phyloP scores from a whole-genome alignment of 2,329 filamentous ascomycete genomes.

The Talaromyces marneffei region DNA sequence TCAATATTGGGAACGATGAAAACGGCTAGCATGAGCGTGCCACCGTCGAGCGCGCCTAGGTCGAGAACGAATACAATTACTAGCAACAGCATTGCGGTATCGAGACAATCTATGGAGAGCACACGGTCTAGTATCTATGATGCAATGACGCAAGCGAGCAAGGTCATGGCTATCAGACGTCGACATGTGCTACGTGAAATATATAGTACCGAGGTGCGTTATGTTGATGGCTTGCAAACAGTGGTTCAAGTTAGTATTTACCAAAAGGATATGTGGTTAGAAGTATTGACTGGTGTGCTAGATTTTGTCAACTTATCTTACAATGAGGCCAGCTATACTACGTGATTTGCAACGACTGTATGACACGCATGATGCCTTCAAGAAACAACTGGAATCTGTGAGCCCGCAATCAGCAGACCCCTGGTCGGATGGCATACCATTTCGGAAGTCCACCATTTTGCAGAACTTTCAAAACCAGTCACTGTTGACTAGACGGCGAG shows the following conservation, averaged over 20 bases:
- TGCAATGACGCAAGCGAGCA: slow-evolving; percentile 61
- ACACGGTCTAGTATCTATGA: slow-evolving; percentile 41
- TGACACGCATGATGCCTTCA: slow-evolving; percentile 73
- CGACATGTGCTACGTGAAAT: slow-evolving; percentile 79
- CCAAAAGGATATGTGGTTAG: neutral
- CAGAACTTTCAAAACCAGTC: slow-evolving; percentile 25
- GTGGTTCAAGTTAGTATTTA: slow-evolving; percentile 66
- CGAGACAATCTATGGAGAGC: slow-evolving; percentile 58
- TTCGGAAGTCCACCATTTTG: slow-evolving; percentile 24
- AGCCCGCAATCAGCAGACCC: slow-evolving; percentile 57
- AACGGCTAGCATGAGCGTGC: slow-evolving; percentile 72
- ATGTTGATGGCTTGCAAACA: slow-evolving; percentile 80
- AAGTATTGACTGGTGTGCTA: slow-evolving; percentile 29
- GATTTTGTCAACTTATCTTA: slow-evolving; percentile 70
- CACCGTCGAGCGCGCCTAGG: slow-evolving; percentile 62
- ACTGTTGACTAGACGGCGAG: slow-evolving; percentile 23
- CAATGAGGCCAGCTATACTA: slow-evolving; percentile 67
- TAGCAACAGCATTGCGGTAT: slow-evolving; percentile 36
- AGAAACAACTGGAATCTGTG: slow-evolving; percentile 64
- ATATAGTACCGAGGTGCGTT: slow-evolving; percentile 78
- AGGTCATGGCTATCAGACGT: slow-evolving; percentile 66
- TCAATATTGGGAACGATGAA: slow-evolving; percentile 75
- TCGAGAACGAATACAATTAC: slow-evolving; percentile 56
- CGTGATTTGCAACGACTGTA: slow-evolving; percentile 74
- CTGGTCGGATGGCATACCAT: slow-evolving; percentile 19